Evolutionary conservation across 768 basidiomycete species (phyloP).

Genomic region (Boletus coccyginus): DNA sequence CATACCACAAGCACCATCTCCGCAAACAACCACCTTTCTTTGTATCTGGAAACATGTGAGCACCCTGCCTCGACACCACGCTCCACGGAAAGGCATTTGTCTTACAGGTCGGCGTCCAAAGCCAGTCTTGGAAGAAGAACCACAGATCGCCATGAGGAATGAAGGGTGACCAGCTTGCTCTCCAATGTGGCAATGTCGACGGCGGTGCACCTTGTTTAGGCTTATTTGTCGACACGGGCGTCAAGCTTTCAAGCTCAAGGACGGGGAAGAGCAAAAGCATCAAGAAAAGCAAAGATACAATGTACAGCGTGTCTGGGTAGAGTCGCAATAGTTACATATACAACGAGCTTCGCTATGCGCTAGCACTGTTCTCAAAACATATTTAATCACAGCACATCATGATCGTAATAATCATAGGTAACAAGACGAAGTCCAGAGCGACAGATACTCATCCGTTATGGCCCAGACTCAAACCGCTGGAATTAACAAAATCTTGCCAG

Average conservation of each 20-base stretch:
- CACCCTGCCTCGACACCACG: conserved; percentile 8
- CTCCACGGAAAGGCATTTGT: not conserved
- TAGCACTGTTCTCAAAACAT: conserved; percentile 6
- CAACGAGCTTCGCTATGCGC: conserved; percentile 6
- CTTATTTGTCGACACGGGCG: conserved; percentile 16
- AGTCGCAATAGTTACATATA: conserved; percentile 20
- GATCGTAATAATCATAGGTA: conserved; percentile 2
- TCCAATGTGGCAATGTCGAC: too few relatives aligned
- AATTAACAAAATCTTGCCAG: conserved; percentile 60
- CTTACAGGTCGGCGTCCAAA: conserved; percentile 46
- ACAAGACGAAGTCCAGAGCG: conserved; percentile 9
- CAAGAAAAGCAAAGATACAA: conserved; percentile 23
- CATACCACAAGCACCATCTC: conserved; percentile 91
- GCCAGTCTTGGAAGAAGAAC: conserved; percentile 49
- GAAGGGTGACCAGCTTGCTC: not conserved
- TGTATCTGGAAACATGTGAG: conserved; percentile 38
- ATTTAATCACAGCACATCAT: conserved; percentile 6
- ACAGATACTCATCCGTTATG: conserved; percentile 9
- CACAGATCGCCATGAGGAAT: conserved; percentile 53
- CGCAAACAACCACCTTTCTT: conserved; percentile 84
- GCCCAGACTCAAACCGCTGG: conserved; percentile 24
- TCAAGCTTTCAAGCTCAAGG: too few relatives aligned
- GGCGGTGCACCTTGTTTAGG: conserved; percentile 16
- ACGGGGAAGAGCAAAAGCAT: not conserved
- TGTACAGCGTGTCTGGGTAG: conserved; percentile 1